A percentile compares a stretch with the other conserved stretches of the same genome.
phyloP scores from a whole-genome alignment of 148 eudicot species.

The Heliamphora exappendiculata region DNA sequence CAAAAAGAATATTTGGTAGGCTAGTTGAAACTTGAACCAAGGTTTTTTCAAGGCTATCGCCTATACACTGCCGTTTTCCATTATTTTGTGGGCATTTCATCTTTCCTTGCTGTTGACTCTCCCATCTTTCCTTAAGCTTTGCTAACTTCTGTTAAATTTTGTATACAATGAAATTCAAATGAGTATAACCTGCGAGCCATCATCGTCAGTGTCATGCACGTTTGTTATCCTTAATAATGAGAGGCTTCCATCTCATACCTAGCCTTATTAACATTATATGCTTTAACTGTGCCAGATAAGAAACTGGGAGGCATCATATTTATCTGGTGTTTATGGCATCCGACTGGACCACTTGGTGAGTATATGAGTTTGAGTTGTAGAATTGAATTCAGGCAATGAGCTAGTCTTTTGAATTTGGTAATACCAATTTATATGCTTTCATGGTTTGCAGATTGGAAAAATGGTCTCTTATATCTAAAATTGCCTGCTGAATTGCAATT shows the following conservation, averaged over 20 bases:
- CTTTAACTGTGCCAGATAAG: slow-evolving; percentile 29
- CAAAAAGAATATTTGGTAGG: neutral
- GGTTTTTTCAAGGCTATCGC: neutral
- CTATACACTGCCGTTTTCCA: neutral
- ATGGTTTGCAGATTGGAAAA: slow-evolving; percentile 46
- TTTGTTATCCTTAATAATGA: neutral
- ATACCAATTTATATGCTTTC: slow-evolving; percentile 21
- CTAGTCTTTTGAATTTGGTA: slow-evolving; percentile 12
- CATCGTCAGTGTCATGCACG: neutral
- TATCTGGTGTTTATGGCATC: slow-evolving; percentile 50
- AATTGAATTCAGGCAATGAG: neutral
- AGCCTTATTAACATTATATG: neutral
- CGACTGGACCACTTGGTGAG: slow-evolving; percentile 70
- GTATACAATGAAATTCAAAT: neutral
- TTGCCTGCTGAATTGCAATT: slow-evolving; percentile 53
- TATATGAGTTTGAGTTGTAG: slow-evolving; percentile 8
- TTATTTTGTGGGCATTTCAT: neutral
- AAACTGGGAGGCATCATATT: slow-evolving; percentile 39
- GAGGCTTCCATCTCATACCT: neutral
- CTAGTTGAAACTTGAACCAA: neutral
- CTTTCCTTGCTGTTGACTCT: neutral
- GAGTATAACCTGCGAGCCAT: neutral
- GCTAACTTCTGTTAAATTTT: neutral
- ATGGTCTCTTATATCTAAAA: slow-evolving; percentile 42
- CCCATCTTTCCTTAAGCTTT: neutral